Conservation (phyloP, 805 yeast genomes). For the Lipomyces sp. region DNA sequence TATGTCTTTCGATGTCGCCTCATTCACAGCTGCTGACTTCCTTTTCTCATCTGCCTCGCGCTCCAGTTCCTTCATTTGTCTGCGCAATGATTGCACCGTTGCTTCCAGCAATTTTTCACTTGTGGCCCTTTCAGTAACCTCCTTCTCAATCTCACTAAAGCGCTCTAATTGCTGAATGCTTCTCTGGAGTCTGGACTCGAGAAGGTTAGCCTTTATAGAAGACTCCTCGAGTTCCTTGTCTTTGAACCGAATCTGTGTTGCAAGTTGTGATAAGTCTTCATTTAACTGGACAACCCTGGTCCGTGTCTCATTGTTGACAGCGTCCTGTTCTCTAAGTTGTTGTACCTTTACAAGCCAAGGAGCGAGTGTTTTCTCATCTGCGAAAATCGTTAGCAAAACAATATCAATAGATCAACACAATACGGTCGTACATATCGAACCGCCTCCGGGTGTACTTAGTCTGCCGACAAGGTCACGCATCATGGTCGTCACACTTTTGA, state of each 20-base stretch:
- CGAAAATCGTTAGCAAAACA: background rate
- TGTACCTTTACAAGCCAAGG: conserved; percentile 40
- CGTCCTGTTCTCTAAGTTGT: conserved; percentile 27
- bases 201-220: conserved; percentile 36
- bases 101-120: conserved; percentile 10
- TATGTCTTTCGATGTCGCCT: conserved; percentile 15
- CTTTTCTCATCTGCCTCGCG: conserved; percentile 14
- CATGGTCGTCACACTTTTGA: background rate
- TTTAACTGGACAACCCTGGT: conserved; percentile 34
- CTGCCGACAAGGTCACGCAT: conserved; percentile 9
- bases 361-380: conserved; percentile 11
- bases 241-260: conserved; percentile 33
- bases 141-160: conserved; percentile 37
- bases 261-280: conserved; percentile 34
- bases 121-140: conserved; percentile 25
- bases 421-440: background rate
- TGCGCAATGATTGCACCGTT: conserved; percentile 11
- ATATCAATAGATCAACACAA: background rate
- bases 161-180: conserved; percentile 17
- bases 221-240: conserved; percentile 42
- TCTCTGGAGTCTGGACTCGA: conserved; percentile 37
- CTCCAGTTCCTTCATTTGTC: conserved; percentile 13
- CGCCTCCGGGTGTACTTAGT: conserved; percentile 3
- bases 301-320: conserved; percentile 21
- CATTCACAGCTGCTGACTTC: conserved; percentile 2